Conservation (phyloP, 2,329 filamentous ascomycete genomes). For the Emergomyces pasteurianus region DNA sequence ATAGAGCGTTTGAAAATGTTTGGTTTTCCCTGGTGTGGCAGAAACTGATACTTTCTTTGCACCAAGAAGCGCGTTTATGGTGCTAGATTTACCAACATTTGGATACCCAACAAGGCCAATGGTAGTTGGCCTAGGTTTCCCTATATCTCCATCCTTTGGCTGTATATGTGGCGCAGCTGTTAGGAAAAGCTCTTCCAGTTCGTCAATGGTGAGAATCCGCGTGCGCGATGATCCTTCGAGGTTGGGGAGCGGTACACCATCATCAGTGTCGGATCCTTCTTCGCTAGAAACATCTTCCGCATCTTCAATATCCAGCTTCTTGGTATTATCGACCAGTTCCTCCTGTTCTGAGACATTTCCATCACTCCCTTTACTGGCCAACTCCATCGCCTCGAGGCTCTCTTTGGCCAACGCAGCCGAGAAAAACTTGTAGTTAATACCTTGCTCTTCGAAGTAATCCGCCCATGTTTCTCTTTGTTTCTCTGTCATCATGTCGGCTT, state of each 20-base stretch:
- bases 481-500: constrained; percentile 96
- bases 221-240: constrained; percentile 40
- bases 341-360: constrained; percentile 40
- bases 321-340: constrained; percentile 29
- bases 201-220: constrained; percentile 80
- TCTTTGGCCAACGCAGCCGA: constrained; percentile 88
- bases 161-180: constrained; percentile 50
- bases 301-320: constrained; percentile 37
- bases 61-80: constrained; percentile 97
- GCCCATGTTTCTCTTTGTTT: constrained; percentile 77
- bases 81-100: constrained; percentile 98
- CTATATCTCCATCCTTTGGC: constrained; percentile 26
- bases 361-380: constrained; percentile 33
- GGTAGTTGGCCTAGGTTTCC: constrained; percentile 50
- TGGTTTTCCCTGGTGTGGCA: constrained; percentile 93
- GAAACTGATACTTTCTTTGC: constrained; percentile 98
- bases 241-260: constrained; percentile 17
- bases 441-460: constrained; percentile 65
- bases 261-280: constrained; percentile 11
- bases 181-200: constrained; percentile 81
- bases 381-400: constrained; percentile 59
- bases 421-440: constrained; percentile 91
- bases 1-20: constrained; percentile 98
- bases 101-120: constrained; percentile 96
- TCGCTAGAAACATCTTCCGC: constrained; percentile 22